phyloP scores from a whole-genome alignment of 2,329 filamentous ascomycete species.

The Colletotrichum higginsianum region DNA sequence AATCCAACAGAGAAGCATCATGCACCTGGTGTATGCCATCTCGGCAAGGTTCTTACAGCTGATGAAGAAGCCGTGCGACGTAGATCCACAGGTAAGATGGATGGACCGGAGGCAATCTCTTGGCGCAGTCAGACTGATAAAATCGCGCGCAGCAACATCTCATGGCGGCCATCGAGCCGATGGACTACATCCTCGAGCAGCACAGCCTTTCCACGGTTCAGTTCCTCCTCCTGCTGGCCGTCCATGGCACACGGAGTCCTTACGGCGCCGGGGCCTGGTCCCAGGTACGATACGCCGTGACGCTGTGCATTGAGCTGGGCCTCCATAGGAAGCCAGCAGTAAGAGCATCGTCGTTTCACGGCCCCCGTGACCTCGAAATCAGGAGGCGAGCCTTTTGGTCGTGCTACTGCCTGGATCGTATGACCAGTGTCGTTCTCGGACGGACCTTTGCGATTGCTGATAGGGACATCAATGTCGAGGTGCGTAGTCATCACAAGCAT shows the following conservation, averaged over 20 bases:
- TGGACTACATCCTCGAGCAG: slow-evolving; percentile 52
- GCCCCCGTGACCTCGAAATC: slow-evolving; percentile 46
- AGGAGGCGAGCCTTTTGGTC: slow-evolving; percentile 53
- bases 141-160: slow-evolving; percentile 45
- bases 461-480: slow-evolving; percentile 51
- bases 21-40: slow-evolving; percentile 48
- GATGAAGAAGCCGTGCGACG: slow-evolving; percentile 45
- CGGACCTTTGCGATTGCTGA: slow-evolving; percentile 54
- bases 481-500: slow-evolving; percentile 5
- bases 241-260: slow-evolving; percentile 52
- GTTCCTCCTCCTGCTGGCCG: slow-evolving; percentile 51
- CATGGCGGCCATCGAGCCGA: slow-evolving; percentile 48
- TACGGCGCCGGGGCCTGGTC: slow-evolving; percentile 54
- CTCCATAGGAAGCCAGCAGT: slow-evolving; percentile 46
- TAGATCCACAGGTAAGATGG: slow-evolving; percentile 45
- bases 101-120: fast-evolving
- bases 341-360: not conserved
- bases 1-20: slow-evolving; percentile 46
- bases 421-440: slow-evolving; percentile 52
- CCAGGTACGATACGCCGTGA: slow-evolving; percentile 50
- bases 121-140: not conserved
- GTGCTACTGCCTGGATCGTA: slow-evolving; percentile 53
- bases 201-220: slow-evolving; percentile 52
- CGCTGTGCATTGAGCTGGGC: slow-evolving; percentile 51
- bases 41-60: slow-evolving; percentile 47